Base-by-base conservation (phyloP, 148 eudicot genomes). In the Rhododendron ovatum region DNA sequence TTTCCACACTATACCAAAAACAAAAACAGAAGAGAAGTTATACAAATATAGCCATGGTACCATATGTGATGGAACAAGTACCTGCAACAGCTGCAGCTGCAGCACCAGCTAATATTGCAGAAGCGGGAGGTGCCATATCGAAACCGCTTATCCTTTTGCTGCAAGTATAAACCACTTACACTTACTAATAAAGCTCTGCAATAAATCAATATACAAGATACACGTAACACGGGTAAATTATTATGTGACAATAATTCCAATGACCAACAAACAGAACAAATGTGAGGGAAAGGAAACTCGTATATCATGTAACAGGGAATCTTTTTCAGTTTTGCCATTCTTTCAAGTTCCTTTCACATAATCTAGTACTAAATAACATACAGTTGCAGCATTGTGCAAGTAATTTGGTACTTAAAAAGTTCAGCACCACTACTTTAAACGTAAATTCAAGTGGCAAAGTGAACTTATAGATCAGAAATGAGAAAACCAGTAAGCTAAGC, bases 101-200 rank as follows among this genome's bases (percentile, higher is more conserved):
- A 87, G 93, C 90, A 85, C 90, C 92, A 86, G 96, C 92, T 88
- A 95, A 87, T 90, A 94, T 80, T 75, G 98, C 96, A 89, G 98
- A 89, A 86, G 96, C 88, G 79, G 98, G 98, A 86, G 99, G 98
- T 39, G 99, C 96, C 99, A 98, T 95, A 91, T 98, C 98, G 84
- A 98, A 98, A 84, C 98, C 98, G 82, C 98, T 98, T 82, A 94
- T 86, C 90, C 98, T 95, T 95, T 95, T 95, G 91, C 98, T 98
- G 96, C 87, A 89, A 87, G 89, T 47, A 84, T 74, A 87, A 2
- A 82, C 50, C 73, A 90, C 81, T 86, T 87, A 61, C 76, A 30
- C 39, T 71, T 30, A 30, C 7, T 10, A 10, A n/a, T 11, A 78
- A 78, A 47, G 3, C 20, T 26, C 55, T 12, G 5, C 57, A 78